Base-by-base conservation (phyloP, 768 basidiomycete species). In the Hericium alpestre region DNA sequence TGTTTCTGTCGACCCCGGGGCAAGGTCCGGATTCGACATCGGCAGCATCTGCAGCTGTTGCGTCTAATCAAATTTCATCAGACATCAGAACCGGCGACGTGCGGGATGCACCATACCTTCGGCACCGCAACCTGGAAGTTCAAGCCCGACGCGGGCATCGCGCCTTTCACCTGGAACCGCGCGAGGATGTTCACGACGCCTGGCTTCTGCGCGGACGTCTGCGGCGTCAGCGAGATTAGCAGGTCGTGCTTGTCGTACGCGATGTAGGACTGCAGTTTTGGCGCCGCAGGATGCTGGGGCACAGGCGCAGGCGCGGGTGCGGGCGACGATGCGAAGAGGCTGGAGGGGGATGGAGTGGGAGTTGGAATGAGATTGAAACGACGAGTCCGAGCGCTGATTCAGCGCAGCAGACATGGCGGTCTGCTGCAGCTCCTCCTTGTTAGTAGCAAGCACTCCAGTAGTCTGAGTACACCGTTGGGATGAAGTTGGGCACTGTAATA, bases 121-220 rank as follows among this genome's bases (percentile, higher is more conserved):
- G 95, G 95, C 8, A 99, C 95, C 8, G 95, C 96, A 41, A 93
- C 96, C 69, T 98, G 96, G 76, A 99, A 97, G 65, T 86, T 93
- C 50, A 99, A 72, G 1, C 81, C 83, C 5, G 75, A 74, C 1
- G 77, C 83, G 5, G 77, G 54, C 18, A 72, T 76, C 3, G 67
- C 67, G 15, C 82, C 85, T 2, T 79, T 73, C 2, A 84, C 80
- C 57, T 88, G 84, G 76, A 99, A 98, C 54, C 86, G 79, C 18
- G 92, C 94, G 57, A 93, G 72, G 60, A 98, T 88, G 72, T 94
- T 89, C 22, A 95, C 86, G 46, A 95, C 75, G 40, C 92, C 93
- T n/a, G 92, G 90, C 59, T 87, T 84, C 50, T 81, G 72, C 9
- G 86, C 68, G 23, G 87, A 87, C 15, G 86, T 85, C 66, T 93